These are phyloP conservation scores for Zymoseptoria passerinii DNA, from an alignment of 2,329 filamentous ascomycete genomes.

Conservation along the genomic window DNA sequence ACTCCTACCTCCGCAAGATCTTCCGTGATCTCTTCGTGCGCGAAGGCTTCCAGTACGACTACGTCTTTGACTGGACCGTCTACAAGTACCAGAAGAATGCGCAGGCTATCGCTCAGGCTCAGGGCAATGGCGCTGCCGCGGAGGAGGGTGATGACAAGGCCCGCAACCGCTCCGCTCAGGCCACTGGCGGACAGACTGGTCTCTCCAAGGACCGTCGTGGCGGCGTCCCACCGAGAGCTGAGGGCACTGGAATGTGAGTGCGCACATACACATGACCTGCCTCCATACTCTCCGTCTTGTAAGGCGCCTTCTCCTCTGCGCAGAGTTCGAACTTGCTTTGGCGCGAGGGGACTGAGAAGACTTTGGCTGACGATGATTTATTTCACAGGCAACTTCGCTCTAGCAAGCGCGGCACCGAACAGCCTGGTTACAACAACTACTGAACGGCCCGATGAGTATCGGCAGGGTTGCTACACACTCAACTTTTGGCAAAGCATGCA, in stretches of 20 bases:
- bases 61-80: slow-evolving; percentile 99
- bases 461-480: slow-evolving; percentile 32
- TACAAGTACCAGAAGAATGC: slow-evolving; percentile 99
- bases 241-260: slow-evolving; percentile 97
- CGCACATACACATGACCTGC: slow-evolving; percentile 44
- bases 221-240: slow-evolving; percentile 69
- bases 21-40: slow-evolving; percentile 99
- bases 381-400: slow-evolving; percentile 44
- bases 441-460: slow-evolving; percentile 33
- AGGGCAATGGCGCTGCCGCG: slow-evolving; percentile 50
- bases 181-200: slow-evolving; percentile 46
- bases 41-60: slow-evolving; percentile 99
- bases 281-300: slow-evolving; percentile 46
- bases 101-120: slow-evolving; percentile 79
- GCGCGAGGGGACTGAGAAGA: slow-evolving; percentile 53
- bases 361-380: slow-evolving; percentile 37
- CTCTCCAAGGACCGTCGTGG: slow-evolving; percentile 62
- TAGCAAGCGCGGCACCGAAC: slow-evolving; percentile 43
- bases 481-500: slow-evolving; percentile 19
- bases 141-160: slow-evolving; percentile 66
- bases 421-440: slow-evolving; percentile 41
- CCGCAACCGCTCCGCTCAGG: slow-evolving; percentile 52
- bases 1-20: slow-evolving; percentile 99
- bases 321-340: slow-evolving; percentile 59
- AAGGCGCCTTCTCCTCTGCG: slow-evolving; percentile 82